Base-by-base conservation (phyloP, 2,329 filamentous ascomycete genomes). In the Purpureocillium lavendulum region DNA sequence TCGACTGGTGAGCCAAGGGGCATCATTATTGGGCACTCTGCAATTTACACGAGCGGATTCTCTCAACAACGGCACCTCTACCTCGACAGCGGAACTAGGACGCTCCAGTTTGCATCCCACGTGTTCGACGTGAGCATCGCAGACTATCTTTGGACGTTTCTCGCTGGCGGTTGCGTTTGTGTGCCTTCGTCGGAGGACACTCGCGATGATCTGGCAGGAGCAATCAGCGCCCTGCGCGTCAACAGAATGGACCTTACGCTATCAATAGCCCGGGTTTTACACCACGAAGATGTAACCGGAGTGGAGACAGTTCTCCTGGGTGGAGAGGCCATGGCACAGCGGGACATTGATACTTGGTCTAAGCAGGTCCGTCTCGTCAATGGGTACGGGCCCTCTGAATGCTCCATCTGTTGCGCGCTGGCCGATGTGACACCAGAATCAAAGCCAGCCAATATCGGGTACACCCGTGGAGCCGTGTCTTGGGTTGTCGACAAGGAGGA, bases 401-500 rank as follows among this genome's bases (percentile, higher is more conserved):
- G 40, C 21, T 39, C 39, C 8, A 30, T 41, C 7, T 43, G 26
- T 30, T 44, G 39, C 9, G 15, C 28, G 4, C 24, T 44, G 18
- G 31, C 39, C 31, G 33, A 41, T 15, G 36, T 26, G 21, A 14
- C 7, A 9, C 3, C 12, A n/a, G 32, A 35, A 15, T 40, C 33
- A 7, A 38, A 43, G 12, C 33, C 38, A 17, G 33, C 26, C 6
- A 40, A 21, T 13, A 40, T 43, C 21, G 42, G 35, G 7, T 18
- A 12, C 21, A 21, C 30, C 3, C 29, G 18, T 3, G 33, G 42
- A 3, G 29, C 33, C 10, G 15, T 32, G 4, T 39, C 39, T 1
- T 65, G 58, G 58, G 41, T 66, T 21, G 58, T 58, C 1, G 52
- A 61, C 21, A 45, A 48, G 2, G 40, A 47, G 4, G 43, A 60